Percentiles rank a stretch among this genome's conserved stretches.
These are phyloP conservation scores for Cryptococcus jaspeensis DNA, from an alignment of 1,284 basidiomycete genomes.

Conservation along the genomic window DNA sequence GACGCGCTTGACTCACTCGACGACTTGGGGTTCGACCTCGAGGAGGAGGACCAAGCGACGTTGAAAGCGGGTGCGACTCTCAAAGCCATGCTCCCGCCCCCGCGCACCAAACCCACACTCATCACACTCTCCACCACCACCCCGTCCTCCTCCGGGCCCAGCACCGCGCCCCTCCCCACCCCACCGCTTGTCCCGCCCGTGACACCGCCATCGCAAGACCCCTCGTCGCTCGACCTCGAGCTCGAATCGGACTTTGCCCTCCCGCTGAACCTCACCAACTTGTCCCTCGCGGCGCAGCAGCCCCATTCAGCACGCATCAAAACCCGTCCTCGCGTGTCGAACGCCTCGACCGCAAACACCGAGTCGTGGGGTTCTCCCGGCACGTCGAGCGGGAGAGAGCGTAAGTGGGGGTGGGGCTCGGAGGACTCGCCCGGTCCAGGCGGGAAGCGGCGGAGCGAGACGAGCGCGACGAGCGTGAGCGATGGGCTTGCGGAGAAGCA, in stretches of 20 bases:
- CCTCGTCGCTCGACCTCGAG: constrained; percentile 12
- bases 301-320: constrained; percentile 9
- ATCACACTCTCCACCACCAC: constrained; percentile 8
- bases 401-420: constrained; percentile 28
- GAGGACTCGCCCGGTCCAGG: constrained; percentile 21
- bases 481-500: constrained; percentile 23
- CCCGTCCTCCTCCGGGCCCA: neutral
- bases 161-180: neutral
- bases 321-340: constrained; percentile 26
- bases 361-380: constrained; percentile 37
- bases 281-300: constrained; percentile 38
- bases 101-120: constrained; percentile 11
- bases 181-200: neutral
- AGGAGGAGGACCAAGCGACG: constrained; percentile 44
- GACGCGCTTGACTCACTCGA: constrained; percentile 30
- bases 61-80: constrained; percentile 45
- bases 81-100: constrained; percentile 44
- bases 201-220: constrained; percentile 12
- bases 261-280: constrained; percentile 43
- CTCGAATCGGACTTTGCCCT: constrained; percentile 44
- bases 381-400: constrained; percentile 22
- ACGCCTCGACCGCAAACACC: constrained; percentile 30
- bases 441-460: constrained; percentile 31
- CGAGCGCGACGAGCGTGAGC: constrained; percentile 40
- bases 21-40: constrained; percentile 38